Evolutionary conservation across 2,329 filamentous ascomycete species (phyloP).

Genomic region (Ophiobolus disseminans): DNA sequence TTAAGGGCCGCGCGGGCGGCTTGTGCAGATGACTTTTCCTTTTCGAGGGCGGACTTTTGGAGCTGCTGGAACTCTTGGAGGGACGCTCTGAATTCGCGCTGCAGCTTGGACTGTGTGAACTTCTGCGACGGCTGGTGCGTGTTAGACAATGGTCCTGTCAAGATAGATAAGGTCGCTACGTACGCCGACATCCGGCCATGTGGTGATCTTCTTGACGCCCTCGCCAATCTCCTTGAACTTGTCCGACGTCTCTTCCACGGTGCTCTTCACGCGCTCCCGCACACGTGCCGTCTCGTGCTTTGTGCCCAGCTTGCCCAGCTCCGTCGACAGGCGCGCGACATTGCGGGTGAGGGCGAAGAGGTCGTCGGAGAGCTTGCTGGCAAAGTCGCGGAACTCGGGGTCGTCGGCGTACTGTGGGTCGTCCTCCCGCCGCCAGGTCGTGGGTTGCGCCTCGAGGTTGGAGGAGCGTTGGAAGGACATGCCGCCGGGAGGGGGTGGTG

Average conservation of each 20-base stretch:
- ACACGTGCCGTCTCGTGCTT: slow-evolving; percentile 90
- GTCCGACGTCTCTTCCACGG: slow-evolving; percentile 84
- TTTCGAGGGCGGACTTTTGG: slow-evolving; percentile 90
- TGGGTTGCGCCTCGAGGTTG: slow-evolving; percentile 80
- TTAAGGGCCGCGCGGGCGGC: slow-evolving; percentile 82
- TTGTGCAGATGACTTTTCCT: slow-evolving; percentile 84
- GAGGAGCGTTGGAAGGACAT: slow-evolving; percentile 95
- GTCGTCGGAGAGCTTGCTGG: slow-evolving; percentile 83
- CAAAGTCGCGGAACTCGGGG: slow-evolving; percentile 85
- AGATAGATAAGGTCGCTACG: slow-evolving; percentile 53
- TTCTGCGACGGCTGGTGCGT: slow-evolving; percentile 81
- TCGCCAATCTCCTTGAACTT: slow-evolving; percentile 93
- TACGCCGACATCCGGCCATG: slow-evolving; percentile 75
- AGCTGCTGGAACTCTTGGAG: slow-evolving; percentile 90
- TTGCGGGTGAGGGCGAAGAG: slow-evolving; percentile 89
- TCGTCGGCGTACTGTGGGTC: slow-evolving; percentile 85
- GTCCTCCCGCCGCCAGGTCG: slow-evolving; percentile 70
- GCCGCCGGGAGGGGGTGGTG: slow-evolving; percentile 6
- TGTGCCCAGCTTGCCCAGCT: slow-evolving; percentile 85
- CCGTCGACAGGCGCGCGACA: slow-evolving; percentile 82
- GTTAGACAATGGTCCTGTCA: slow-evolving; percentile 23
- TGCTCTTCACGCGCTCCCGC: slow-evolving; percentile 85
- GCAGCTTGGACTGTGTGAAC: slow-evolving; percentile 94
- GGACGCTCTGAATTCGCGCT: slow-evolving; percentile 87
- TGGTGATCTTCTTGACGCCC: slow-evolving; percentile 88